Base-by-base conservation (phyloP, 169 alveolate genomes). In the Perkinsus marinus region DNA sequence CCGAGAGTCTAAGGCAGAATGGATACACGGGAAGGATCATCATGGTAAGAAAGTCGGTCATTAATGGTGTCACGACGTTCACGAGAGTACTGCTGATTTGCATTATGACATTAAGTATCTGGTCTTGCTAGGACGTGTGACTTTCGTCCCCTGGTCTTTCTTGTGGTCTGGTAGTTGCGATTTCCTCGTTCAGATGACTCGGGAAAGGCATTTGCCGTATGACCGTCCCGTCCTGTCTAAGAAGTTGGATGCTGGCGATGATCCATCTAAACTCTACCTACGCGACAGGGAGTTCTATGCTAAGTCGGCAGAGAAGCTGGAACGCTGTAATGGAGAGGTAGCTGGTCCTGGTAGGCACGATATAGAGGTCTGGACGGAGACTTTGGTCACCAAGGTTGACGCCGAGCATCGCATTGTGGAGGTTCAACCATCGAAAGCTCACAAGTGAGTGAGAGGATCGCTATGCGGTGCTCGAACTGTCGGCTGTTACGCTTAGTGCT, bases 181-280 rank as follows among this genome's bases (percentile, higher is more conserved):
- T 36, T 90, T 92, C n/a, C 90, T 92, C 5, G 92, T 93, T 36
- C 46, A 92, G 94, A 68, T 93, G 10, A 34, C 91, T 7, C 39
- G 57, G 57, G 95, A 93, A 39, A 68, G 39, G 43, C n/a, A 26
- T 19, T 94, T 92, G 19, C 95, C 95, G 5, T 93, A 93, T 68
- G 95, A 93, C 47, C 90, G 95, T 16, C 43, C 93, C 17, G 68
- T 93, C 41, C 92, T 93, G 43, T 89, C 94, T 39, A 93, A 93
- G 91, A 93, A 93, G 68, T 68, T 93, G 47, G 43, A 90, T 47
- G 92, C 93, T 30, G 93, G 36, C 7, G 43, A 17, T 34, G 47
- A 34, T 37, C 39, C 41, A 7, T 37, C 90, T 30, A 69, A 90
- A 79, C 91, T 91, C 89, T 43, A 69, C 39, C 93, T 91, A 46